Percentiles rank a stretch among this genome's conserved stretches.
Conservation (phyloP, 352 stramenopile species). For the Globisporangium nodosum region DNA sequence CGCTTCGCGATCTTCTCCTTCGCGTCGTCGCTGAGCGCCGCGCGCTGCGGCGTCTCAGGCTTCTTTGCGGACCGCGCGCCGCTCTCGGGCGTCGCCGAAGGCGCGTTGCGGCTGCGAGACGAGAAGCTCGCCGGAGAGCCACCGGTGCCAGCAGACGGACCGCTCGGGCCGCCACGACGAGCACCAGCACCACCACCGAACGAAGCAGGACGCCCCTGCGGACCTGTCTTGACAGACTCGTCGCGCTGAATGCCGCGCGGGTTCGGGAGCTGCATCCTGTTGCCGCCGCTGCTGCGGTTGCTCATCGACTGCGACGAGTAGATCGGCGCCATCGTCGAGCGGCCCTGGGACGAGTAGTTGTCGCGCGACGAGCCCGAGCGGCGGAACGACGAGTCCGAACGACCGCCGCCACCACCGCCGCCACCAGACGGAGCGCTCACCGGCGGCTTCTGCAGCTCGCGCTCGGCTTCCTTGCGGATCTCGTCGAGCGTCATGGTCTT, state of each 20-base stretch:
- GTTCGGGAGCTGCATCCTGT: constrained; percentile 38
- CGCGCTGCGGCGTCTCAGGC: constrained; percentile 20
- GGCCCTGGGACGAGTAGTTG: constrained; percentile 26
- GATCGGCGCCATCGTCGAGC: constrained; percentile 50
- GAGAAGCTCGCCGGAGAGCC: constrained; percentile 31
- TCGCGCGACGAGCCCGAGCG: constrained; percentile 56
- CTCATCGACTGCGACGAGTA: constrained; percentile 55
- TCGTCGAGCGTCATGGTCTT: constrained; percentile 94
- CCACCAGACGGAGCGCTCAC: constrained; percentile 41
- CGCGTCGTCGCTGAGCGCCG: constrained; percentile 51
- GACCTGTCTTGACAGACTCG: constrained; percentile 56
- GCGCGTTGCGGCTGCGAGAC: constrained; percentile 13
- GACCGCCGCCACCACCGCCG: constrained; percentile 11
- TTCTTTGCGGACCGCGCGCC: constrained; percentile 23
- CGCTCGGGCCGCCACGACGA: constrained; percentile 9
- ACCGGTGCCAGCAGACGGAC: constrained; percentile 14
- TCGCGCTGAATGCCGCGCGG: constrained; percentile 41
- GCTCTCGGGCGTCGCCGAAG: constrained; percentile 14
- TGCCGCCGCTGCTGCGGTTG: constrained; percentile 26
- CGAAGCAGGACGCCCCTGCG: constrained; percentile 40
- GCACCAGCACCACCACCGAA: constrained; percentile 26
- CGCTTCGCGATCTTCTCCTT: constrained; percentile 72
- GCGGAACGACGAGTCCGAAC: constrained; percentile 22
- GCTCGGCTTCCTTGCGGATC: constrained; percentile 93
- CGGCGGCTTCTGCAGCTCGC: constrained; percentile 58